Base-by-base conservation (phyloP, 164 flowering plant species). In the Macadamia integrifolia region DNA sequence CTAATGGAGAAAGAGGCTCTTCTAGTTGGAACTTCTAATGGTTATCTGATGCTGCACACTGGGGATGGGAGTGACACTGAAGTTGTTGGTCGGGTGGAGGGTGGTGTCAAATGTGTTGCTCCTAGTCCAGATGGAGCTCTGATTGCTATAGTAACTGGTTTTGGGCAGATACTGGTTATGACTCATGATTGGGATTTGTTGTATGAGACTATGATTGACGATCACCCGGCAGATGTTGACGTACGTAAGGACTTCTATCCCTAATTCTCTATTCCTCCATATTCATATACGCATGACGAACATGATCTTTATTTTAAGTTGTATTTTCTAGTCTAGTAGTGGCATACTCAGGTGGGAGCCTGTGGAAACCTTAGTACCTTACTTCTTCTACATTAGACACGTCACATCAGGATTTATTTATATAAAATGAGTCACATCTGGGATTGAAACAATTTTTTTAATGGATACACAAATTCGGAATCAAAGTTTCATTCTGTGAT, bases 71-170 rank as follows among this genome's bases (percentile, higher is more conserved):
- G 81, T 73, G 69, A 63, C 7, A 83, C 91, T 5, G 92, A 94
- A 78, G 73, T 82, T 69, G 99, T 94, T 72, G 99, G 99, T n/a
- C 75, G 66, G 66, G 90, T 94, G 69, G 97, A 90, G 66, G 98
- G 96, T 66, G 98, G 99, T 67, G 88, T 92, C 50, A 81, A 76
- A 79, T 82, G 85, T 75, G 80, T 92, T 52, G 79, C 93, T 13
- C 90, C 91, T 12, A 94, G 99, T 74, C 98, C 98, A n/a, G 97
- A 89, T 83, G 99, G 99, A 65, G 97, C 92, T 72, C 76, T 94
- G 77, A 86, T 94, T 71, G 88, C 82, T 49, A 75, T 94, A 5
- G 76, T 86, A 6, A 80, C 93, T 62, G 96, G 97, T 44, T 77
- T 82, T 67, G 91, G 93, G 60, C 91, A 90, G 81, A 69, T 92